Evolutionary conservation across 495 filamentous ascomycete genomes (phyloP).

Genomic region (Lentithecium fluviatile): DNA sequence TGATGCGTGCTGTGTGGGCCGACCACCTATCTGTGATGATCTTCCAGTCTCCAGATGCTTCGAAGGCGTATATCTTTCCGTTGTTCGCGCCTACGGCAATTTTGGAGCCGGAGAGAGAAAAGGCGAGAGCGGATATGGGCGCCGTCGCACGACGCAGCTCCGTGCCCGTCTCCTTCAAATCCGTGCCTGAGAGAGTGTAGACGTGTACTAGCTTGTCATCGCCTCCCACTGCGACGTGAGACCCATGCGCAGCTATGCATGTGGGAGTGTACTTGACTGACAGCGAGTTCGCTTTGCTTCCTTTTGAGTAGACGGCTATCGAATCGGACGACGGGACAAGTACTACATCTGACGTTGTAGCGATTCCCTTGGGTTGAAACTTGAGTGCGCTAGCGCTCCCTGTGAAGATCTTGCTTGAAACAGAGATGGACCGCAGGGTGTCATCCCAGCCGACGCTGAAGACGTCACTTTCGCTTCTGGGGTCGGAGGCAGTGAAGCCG

Average conservation of each 20-base stretch:
- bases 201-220: constrained; percentile 71
- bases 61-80: constrained; percentile 78
- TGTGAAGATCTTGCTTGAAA: constrained; percentile 57
- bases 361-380: constrained; percentile 62
- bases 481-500: constrained; percentile 59
- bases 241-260: constrained; percentile 64
- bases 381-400: constrained; percentile 52
- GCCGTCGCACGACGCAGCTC: constrained; percentile 55
- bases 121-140: constrained; percentile 67
- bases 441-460: constrained; percentile 96
- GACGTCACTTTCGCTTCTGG: constrained; percentile 53
- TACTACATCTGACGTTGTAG: constrained; percentile 48
- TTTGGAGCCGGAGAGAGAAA: constrained; percentile 69
- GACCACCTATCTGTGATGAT: constrained; percentile 80
- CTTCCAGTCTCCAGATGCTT: constrained; percentile 47
- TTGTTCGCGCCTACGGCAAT: constrained; percentile 80
- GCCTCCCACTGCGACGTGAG: constrained; percentile 70
- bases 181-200: constrained; percentile 57
- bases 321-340: constrained; percentile 66
- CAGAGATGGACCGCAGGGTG: constrained; percentile 75
- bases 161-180: constrained; percentile 46
- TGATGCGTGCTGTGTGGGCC: constrained; percentile 85
- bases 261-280: constrained; percentile 56
- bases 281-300: constrained; percentile 37
- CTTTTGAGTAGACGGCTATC: constrained; percentile 64